A percentile compares a stretch with the other conserved stretches of the same genome.
Conservation (phyloP, 2,329 filamentous ascomycete species). For the Ceratocystis colombiana region DNA sequence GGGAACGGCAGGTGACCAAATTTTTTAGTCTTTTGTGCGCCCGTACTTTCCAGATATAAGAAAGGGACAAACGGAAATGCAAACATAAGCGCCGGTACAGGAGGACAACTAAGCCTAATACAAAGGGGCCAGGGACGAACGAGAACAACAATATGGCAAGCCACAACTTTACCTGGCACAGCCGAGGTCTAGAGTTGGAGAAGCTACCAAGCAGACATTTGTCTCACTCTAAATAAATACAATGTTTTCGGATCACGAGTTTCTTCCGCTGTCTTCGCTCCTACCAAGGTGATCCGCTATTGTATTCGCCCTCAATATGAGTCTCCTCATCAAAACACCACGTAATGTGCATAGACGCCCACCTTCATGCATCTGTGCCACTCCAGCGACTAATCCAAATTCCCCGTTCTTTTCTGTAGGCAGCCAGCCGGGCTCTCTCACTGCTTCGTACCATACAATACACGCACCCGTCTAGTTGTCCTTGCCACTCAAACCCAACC, state of each 20-base stretch:
- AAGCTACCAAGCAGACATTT: background rate
- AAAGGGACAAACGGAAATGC: background rate
- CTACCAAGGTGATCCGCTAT: background rate
- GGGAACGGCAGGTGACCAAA: background rate
- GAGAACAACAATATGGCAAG: background rate
- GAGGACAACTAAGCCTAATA: background rate
- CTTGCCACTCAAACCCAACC: conserved; percentile 82
- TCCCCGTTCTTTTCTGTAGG: conserved; percentile 33
- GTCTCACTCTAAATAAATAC: background rate
- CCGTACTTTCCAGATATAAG: background rate
- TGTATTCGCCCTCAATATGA: conserved; percentile 12
- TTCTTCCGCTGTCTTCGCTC: background rate
- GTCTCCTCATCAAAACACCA: conserved; percentile 18
- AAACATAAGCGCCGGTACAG: conserved; percentile 4
- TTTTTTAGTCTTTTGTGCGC: background rate
- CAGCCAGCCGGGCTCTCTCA: conserved; percentile 54
- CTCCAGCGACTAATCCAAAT: background rate
- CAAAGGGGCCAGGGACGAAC: no score
- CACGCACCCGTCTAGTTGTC: conserved; percentile 75
- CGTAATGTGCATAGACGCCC: conserved; percentile 13
- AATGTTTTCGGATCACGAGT: background rate
- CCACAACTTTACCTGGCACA: background rate
- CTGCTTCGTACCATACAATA: conserved; percentile 85
- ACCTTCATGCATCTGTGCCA: background rate
- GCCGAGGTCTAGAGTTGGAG: conserved; percentile 16